Evolutionary conservation across 169 alveolate species (phyloP).

Genomic region (Plasmodium falciparum): DNA sequence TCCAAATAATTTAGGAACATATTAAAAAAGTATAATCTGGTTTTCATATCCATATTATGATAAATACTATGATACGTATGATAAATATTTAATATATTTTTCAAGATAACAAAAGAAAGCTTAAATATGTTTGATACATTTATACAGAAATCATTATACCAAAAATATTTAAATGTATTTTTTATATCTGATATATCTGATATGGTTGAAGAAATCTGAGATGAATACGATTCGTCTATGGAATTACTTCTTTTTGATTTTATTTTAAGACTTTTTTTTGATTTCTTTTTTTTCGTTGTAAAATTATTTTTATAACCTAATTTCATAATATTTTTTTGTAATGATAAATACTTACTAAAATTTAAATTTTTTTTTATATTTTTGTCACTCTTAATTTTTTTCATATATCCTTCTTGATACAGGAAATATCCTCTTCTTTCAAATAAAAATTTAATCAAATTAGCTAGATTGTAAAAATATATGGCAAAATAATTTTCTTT

Average conservation of each 20-base stretch:
- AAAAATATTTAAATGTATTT: conserved; percentile 9
- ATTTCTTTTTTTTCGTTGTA: conserved; percentile 61
- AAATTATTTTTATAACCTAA: conserved; percentile 61
- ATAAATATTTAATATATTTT: conserved; percentile 47
- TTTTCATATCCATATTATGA: conserved; percentile 7
- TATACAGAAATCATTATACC: conserved; percentile 55
- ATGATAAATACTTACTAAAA: conserved; percentile 61
- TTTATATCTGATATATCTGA: conserved; percentile 26
- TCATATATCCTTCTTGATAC: conserved; percentile 21
- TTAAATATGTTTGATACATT: conserved; percentile 60
- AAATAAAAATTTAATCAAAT: conserved; percentile 53
- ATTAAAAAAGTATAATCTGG: conserved; percentile 11
- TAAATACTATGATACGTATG: background rate
- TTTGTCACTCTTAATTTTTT: conserved; percentile 20
- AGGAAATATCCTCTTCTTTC: conserved; percentile 39
- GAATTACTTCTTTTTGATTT: conserved; percentile 47
- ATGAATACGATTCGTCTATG: conserved; percentile 27
- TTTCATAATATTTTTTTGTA: conserved; percentile 73
- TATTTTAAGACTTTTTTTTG: conserved; percentile 40
- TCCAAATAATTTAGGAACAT: conserved; percentile 55
- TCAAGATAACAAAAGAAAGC: conserved; percentile 57
- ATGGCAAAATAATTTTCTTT: conserved; percentile 59
- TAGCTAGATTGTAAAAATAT: conserved; percentile 59
- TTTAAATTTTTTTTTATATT: conserved; percentile 33
- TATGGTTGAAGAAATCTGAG: conserved; percentile 31